A percentile compares a stretch with the other conserved stretches of the same genome.
Evolutionary conservation across 768 basidiomycete species (phyloP).

Genomic region (Tulasnella sp.): DNA sequence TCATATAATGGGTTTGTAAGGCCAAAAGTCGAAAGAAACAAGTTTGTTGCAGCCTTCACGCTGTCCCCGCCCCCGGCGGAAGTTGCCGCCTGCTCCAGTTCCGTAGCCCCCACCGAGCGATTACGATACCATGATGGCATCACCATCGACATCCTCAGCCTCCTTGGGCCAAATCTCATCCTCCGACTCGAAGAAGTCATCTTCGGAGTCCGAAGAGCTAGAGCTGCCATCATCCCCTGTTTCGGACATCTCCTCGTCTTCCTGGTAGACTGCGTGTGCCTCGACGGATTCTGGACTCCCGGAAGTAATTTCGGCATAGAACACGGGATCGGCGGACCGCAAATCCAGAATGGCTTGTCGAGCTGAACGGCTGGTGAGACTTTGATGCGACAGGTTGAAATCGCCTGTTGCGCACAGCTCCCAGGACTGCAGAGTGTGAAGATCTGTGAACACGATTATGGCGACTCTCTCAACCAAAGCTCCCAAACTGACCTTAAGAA

Average conservation of each 20-base stretch:
- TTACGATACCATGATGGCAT: neutral
- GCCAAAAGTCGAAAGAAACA: no score
- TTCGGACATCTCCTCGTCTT: neutral
- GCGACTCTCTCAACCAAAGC: no score
- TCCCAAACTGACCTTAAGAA: neutral
- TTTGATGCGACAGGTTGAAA: neutral
- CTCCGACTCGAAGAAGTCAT: neutral
- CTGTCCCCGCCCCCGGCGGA: no score
- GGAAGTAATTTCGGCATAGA: neutral
- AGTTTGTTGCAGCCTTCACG: no score
- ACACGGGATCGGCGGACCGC: neutral
- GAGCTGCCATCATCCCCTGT: neutral
- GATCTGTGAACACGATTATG: neutral
- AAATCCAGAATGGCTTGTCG: neutral
- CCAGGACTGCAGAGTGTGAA: neutral
- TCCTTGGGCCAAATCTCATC: neutral
- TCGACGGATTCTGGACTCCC: neutral
- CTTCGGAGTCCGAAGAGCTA: neutral
- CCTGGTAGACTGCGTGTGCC: neutral
- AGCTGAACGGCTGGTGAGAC: neutral
- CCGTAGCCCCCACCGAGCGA: neutral
- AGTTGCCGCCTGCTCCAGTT: neutral
- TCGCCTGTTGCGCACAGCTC: neutral
- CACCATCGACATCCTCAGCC: neutral
- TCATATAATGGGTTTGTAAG: no score